Evolutionary conservation across 768 basidiomycete species (phyloP).

Genomic region (Tubosaeta sp.): DNA sequence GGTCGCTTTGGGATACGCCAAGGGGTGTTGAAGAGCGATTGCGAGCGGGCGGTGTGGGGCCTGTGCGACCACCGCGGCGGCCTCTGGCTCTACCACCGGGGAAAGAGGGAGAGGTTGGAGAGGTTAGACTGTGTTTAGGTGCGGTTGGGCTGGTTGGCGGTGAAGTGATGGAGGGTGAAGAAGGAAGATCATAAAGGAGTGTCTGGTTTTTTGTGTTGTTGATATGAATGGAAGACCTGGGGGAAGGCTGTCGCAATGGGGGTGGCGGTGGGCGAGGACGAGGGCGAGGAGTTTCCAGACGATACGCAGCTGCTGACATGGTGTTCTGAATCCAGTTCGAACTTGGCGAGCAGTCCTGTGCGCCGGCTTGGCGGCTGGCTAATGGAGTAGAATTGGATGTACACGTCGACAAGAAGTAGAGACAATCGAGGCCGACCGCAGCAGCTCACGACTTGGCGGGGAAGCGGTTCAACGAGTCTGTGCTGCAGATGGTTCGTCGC

Average conservation of each 20-base stretch:
- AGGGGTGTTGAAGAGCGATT: conserved; percentile 69
- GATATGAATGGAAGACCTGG: conserved; percentile 40
- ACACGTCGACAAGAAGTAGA: conserved; percentile 13
- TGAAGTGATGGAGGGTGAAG: conserved; percentile 46
- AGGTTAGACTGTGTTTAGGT: conserved; percentile 38
- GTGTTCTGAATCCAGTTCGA: conserved; percentile 35
- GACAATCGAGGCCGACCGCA: conserved; percentile 5
- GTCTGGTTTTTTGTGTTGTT: conserved; percentile 49
- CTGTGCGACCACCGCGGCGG: conserved; percentile 45
- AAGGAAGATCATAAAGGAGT: conserved; percentile 74
- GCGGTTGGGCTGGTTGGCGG: conserved; percentile 52
- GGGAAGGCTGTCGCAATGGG: conserved; percentile 52
- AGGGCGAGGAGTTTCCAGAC: conserved; percentile 59
- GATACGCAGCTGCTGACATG: conserved; percentile 63
- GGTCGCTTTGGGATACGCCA: conserved; percentile 59
- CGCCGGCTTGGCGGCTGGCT: conserved; percentile 13
- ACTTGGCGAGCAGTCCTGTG: conserved; percentile 9
- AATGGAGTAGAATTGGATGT: conserved; percentile 11
- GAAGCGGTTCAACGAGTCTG: conserved; percentile 7
- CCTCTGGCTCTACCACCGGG: conserved; percentile 44
- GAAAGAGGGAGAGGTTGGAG: conserved; percentile 59
- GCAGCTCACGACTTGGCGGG: conserved; percentile 6
- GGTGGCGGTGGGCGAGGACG: conserved; percentile 56
- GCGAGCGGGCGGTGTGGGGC: conserved; percentile 47
- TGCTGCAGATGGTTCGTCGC: conserved; percentile 20